Evolutionary conservation across 495 filamentous ascomycete genomes (phyloP), one percentile per base, ranked within the genome.

Genomic region (Xylaria intraflava): DNA sequence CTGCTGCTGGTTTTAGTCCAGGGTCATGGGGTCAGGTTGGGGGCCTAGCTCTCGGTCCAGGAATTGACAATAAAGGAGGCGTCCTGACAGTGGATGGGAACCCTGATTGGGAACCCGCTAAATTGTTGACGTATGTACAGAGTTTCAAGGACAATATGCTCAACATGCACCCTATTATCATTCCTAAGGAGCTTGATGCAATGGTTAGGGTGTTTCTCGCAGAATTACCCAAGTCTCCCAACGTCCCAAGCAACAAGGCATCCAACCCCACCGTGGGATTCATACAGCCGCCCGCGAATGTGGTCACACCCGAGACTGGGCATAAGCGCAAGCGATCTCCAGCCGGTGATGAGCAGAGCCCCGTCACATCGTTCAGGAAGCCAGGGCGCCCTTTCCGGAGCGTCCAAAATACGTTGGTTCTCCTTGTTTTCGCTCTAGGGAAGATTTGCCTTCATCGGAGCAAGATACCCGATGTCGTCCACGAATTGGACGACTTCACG

Each of bases 111-210:
- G 79, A 85, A 50, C 61, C 73, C 17, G 69, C 65, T 11, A 87
- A 78, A 2, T 75, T 95, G 7, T 73, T 73, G 52, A 76, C 71
- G 36, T 85, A 90, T 36, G 78, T 85, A 33, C 60, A 78, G 14
- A 87, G 83, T 66, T 98, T 89, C 65, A 70, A 90, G 62, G 66
- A 83, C 4, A 78, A 94, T 62, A 85, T 98, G 35, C 86, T 95
- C 59, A 87, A 83, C 49, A 81, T 98, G 65, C 93, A 97, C 66
- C 93, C 93, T 11, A 90, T 97, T 62, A 76, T 98, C 33, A 65
- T 72, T 5, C 73, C 73, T 14, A 62, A 59, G 19, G 68, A 73
- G 56, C 69, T 83, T 4, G 60, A 79, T 30, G 72, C 70, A 1
- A 74, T 79, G 65, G 72, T 79, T 0, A 72, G 69, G 29, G 49